Conservation (phyloP, 495 filamentous ascomycete genomes). For the Pyrenopolyporus hunteri region DNA sequence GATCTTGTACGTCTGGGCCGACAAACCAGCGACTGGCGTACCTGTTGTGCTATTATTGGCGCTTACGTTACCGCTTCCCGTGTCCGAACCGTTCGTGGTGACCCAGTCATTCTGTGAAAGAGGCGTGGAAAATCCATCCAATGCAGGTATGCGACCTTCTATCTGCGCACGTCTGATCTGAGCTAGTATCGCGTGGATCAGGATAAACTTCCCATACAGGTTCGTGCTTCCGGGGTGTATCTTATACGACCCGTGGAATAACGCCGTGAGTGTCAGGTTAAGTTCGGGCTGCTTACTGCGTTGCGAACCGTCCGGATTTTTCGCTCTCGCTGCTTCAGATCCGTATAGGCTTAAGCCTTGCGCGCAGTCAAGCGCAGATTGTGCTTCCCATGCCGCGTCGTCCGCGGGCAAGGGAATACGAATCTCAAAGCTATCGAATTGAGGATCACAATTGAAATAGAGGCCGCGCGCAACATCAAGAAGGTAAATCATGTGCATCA, state of each 20-base stretch:
- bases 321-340: slow-evolving; percentile 46
- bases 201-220: slow-evolving; percentile 69
- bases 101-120: slow-evolving; percentile 58
- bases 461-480: slow-evolving; percentile 64
- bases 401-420: slow-evolving; percentile 67
- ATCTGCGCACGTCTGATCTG: slow-evolving; percentile 54
- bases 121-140: slow-evolving; percentile 50
- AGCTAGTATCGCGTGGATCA: slow-evolving; percentile 67
- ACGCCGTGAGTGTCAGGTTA: slow-evolving; percentile 56
- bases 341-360: slow-evolving; percentile 64
- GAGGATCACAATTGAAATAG: slow-evolving; percentile 66
- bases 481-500: slow-evolving; percentile 66
- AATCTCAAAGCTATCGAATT: slow-evolving; percentile 63
- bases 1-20: slow-evolving; percentile 45
- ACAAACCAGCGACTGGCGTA: slow-evolving; percentile 54
- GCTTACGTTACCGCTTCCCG: slow-evolving; percentile 33
- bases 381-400: slow-evolving; percentile 71
- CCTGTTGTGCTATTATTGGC: slow-evolving; percentile 52
- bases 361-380: slow-evolving; percentile 60
- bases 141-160: slow-evolving; percentile 41
- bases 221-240: slow-evolving; percentile 66
- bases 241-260: slow-evolving; percentile 57
- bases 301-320: slow-evolving; percentile 63
- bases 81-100: slow-evolving; percentile 40
- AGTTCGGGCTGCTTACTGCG: slow-evolving; percentile 65